Percentiles rank a stretch among this genome's conserved stretches.
Evolutionary conservation across 2,329 filamentous ascomycete species (phyloP).

Genomic region (Cercospora sp.): DNA sequence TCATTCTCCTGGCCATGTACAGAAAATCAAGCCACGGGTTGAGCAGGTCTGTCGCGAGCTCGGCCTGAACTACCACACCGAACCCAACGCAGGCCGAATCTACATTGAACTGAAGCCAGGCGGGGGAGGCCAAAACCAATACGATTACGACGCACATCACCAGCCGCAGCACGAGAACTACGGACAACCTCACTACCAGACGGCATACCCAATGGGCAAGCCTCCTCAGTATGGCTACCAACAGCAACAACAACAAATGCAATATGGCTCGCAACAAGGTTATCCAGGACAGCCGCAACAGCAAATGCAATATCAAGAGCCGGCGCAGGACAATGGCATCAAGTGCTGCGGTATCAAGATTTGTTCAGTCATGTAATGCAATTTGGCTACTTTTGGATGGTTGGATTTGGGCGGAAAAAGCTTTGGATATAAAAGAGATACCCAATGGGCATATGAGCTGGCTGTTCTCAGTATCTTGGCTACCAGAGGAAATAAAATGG

Average conservation of each 20-base stretch:
- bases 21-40: slow-evolving; percentile 94
- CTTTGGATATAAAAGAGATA: background rate
- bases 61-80: slow-evolving; percentile 78
- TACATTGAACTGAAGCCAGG: slow-evolving; percentile 78
- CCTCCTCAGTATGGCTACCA: slow-evolving; percentile 41
- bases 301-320: slow-evolving; percentile 38
- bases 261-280: slow-evolving; percentile 42
- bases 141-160: slow-evolving; percentile 44
- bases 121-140: slow-evolving; percentile 49
- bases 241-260: slow-evolving; percentile 47
- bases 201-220: slow-evolving; percentile 41
- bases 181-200: slow-evolving; percentile 43
- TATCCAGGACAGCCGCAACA: slow-evolving; percentile 45
- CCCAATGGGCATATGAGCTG: background rate
- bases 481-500: background rate
- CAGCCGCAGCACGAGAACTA: slow-evolving; percentile 41
- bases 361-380: slow-evolving; percentile 38
- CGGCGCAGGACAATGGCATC: slow-evolving; percentile 32
- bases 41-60: slow-evolving; percentile 81
- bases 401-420: background rate
- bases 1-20: slow-evolving; percentile 76
- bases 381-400: background rate
- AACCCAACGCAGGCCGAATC: slow-evolving; percentile 86
- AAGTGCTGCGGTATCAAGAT: slow-evolving; percentile 39
- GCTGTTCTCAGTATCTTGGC: background rate